These are phyloP conservation scores for Lactarius pseudohatsudake DNA, from an alignment of 768 basidiomycete species.

Conservation along the genomic window DNA sequence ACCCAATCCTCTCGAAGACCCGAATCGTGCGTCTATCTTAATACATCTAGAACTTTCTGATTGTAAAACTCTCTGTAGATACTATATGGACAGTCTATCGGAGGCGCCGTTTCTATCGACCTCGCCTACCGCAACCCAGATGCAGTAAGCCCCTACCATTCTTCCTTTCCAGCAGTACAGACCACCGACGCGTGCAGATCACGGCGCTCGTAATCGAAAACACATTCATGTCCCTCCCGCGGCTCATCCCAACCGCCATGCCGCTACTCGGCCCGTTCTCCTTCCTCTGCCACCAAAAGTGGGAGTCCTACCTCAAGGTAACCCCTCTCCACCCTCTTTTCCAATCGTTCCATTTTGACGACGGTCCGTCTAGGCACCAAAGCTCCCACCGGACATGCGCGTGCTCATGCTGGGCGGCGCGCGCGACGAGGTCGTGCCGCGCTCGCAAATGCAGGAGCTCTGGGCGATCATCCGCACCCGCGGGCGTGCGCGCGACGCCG, in stretches of 20 bases:
- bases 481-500: slow-evolving; percentile 1
- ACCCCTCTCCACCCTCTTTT: slow-evolving; percentile 36
- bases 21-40: slow-evolving; percentile 49
- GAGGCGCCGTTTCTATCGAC: slow-evolving; percentile 90
- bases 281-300: slow-evolving; percentile 83
- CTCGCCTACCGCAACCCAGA: slow-evolving; percentile 76
- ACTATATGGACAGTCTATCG: slow-evolving; percentile 84
- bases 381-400: slow-evolving; percentile 63
- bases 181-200: slow-evolving; percentile 48
- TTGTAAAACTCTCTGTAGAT: slow-evolving; percentile 44
- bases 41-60: neutral
- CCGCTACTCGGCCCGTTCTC: slow-evolving; percentile 72
- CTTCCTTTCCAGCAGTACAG: neutral
- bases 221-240: slow-evolving; percentile 84
- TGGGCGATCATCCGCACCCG: slow-evolving; percentile 55
- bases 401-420: slow-evolving; percentile 81
- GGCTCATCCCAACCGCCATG: slow-evolving; percentile 76
- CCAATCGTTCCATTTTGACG: slow-evolving; percentile 30
- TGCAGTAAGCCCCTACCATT: slow-evolving; percentile 47
- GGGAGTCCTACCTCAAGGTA: slow-evolving; percentile 71
- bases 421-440: slow-evolving; percentile 71
- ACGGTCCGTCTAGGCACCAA: slow-evolving; percentile 35
- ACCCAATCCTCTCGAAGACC: slow-evolving; percentile 65
- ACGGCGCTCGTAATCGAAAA: slow-evolving; percentile 86
- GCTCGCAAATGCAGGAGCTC: slow-evolving; percentile 70